Evolutionary conservation across 208 protist species (phyloP).

Genomic region (Novymonas esmeraldas): DNA sequence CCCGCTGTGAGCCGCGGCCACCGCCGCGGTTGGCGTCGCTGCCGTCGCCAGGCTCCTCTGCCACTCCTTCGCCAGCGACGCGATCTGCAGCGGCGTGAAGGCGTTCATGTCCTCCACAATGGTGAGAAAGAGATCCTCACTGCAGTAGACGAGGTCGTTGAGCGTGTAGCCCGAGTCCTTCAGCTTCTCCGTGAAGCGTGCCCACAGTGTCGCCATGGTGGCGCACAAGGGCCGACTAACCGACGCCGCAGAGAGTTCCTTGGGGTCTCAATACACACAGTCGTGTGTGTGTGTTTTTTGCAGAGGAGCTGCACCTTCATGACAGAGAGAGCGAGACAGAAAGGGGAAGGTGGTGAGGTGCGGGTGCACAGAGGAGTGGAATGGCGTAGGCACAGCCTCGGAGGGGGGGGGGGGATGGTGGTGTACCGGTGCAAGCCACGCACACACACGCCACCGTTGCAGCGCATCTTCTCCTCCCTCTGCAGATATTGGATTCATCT

Average conservation of each 20-base stretch:
- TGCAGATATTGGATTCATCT: no score
- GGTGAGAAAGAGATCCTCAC: constrained; percentile 62
- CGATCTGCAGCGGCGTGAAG: constrained; percentile 56
- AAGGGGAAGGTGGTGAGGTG: no score
- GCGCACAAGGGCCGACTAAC: not conserved
- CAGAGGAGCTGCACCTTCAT: not conserved
- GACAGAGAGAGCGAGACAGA: no score
- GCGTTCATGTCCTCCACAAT: constrained; percentile 58
- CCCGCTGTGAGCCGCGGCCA: not conserved
- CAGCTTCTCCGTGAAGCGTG: constrained; percentile 50
- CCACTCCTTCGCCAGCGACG: constrained; percentile 52
- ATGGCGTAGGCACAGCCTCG: no score
- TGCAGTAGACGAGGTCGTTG: constrained; percentile 61
- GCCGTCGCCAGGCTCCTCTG: constrained; percentile 13
- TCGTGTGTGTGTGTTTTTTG: not conserved
- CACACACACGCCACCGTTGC: no score
- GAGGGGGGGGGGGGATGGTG: no score
- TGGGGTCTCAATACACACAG: no score
- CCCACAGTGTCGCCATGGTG: constrained; percentile 55
- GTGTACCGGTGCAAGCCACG: no score
- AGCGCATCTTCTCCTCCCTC: no score
- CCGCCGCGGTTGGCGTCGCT: not conserved
- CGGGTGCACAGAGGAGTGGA: no score
- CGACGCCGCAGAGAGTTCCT: no score
- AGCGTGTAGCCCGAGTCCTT: constrained; percentile 58